phyloP scores from a whole-genome alignment of 2,329 filamentous ascomycete genomes.

The Rasamsonia emersonii region DNA sequence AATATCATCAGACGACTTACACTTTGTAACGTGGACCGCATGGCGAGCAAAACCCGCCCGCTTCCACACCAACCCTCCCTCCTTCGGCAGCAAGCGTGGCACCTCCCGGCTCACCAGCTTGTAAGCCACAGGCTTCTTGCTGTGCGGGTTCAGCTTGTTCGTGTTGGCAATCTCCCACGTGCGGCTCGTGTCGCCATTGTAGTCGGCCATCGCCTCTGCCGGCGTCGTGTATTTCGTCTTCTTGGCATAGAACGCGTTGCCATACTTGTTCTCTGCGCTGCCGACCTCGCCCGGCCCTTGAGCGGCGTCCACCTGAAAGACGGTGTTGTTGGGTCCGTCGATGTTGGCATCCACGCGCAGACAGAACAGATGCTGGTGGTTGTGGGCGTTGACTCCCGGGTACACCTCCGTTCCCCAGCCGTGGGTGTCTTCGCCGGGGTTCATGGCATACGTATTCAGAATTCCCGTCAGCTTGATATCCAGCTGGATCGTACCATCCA shows the following conservation, averaged over 20 bases:
- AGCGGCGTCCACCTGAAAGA: constrained; percentile 73
- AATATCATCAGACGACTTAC: constrained; percentile 43
- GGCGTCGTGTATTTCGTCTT: constrained; percentile 71
- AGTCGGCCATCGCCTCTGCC: constrained; percentile 63
- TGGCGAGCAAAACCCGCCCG: constrained; percentile 80
- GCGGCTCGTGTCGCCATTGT: constrained; percentile 66
- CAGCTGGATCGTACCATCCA: constrained; percentile 84
- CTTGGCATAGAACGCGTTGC: constrained; percentile 82
- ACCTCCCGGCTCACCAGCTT: constrained; percentile 86
- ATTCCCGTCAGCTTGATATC: constrained; percentile 90
- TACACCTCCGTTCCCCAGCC: constrained; percentile 92
- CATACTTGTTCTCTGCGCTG: constrained; percentile 74
- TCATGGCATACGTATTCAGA: constrained; percentile 81
- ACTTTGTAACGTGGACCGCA: constrained; percentile 81
- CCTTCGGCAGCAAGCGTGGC: constrained; percentile 67
- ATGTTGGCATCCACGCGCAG: constrained; percentile 79
- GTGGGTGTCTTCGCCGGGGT: constrained; percentile 67
- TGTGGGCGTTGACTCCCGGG: constrained; percentile 85
- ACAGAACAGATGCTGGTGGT: constrained; percentile 94
- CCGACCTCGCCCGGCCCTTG: constrained; percentile 65
- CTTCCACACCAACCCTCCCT: constrained; percentile 78
- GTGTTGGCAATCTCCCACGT: constrained; percentile 91
- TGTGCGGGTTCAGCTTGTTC: constrained; percentile 74
- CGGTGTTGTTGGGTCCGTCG: constrained; percentile 74
- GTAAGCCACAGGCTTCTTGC: constrained; percentile 74